Conservation (phyloP, 208 protist genomes). For the Leishmania major region DNA sequence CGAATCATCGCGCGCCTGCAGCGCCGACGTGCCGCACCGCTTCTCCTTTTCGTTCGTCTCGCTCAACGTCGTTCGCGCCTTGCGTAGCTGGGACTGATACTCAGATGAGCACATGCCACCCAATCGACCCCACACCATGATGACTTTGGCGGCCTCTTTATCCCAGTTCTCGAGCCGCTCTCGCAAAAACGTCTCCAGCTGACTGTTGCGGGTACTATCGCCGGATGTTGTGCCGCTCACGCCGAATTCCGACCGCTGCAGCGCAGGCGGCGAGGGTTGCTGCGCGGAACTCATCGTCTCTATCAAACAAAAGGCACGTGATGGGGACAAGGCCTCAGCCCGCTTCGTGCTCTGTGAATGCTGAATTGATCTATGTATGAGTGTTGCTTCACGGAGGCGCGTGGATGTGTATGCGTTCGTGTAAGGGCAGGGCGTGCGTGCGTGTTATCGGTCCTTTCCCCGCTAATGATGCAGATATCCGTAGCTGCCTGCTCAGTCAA, state of each 20-base stretch:
- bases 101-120: slow-evolving; percentile 23
- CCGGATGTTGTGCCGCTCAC: neutral
- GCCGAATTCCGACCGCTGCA: neutral
- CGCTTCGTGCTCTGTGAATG: neutral
- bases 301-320: neutral
- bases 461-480: neutral
- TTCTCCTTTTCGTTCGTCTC: neutral
- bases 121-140: slow-evolving; percentile 13
- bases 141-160: slow-evolving; percentile 8
- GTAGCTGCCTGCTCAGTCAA: neutral
- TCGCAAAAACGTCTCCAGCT: slow-evolving; percentile 13
- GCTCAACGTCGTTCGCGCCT: slow-evolving; percentile 4
- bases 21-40: neutral
- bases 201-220: neutral
- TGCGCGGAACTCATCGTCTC: neutral
- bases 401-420: neutral
- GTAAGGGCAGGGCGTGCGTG: neutral
- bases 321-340: neutral
- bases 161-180: slow-evolving; percentile 23
- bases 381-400: neutral
- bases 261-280: neutral
- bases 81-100: slow-evolving; percentile 25
- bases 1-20: neutral
- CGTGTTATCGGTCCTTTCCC: neutral
- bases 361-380: neutral